Evolutionary conservation across 2,329 filamentous ascomycete genomes (phyloP), one percentile per base, ranked within the genome.

Genomic region (Periconia sp.): DNA sequence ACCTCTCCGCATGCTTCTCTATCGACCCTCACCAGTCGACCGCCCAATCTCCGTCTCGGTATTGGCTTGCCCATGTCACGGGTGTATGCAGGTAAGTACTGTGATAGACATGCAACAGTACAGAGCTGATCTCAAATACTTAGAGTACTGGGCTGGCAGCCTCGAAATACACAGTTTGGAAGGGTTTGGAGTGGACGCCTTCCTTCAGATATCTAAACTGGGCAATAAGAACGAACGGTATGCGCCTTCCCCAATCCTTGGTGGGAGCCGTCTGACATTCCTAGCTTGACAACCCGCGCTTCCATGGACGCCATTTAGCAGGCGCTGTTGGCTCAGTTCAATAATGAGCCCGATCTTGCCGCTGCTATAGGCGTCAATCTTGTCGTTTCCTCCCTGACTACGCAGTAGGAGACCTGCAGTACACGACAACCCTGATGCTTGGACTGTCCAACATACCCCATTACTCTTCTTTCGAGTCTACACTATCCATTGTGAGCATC

Each of bases 201-300:
- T 99, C 64, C 73, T 99, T 51, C 92, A 97, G 66, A 96, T 99
- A 47, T 95, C 90, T 4, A 95, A 95, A 68, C 78, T 99, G 43
- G 94, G 94, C 15, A 99, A 99, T 69, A 96, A 96, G 78, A 96
- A 97, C 64, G 94, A 99, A 75, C 90, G 95, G 46, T 54, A 51
- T 30, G 46, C 35, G 29, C 25, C 18, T 18, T 40, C n/a, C 19
- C 9, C 15, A 8, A 2, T 5, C 19, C 12, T 7, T 22, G 30
- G 13, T 15, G 21, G 42, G n/a, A 13, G 24, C 4, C 34, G 31
- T 33, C 40, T 55, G 24, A 50, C 43, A 25, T 29, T 23, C 18
- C 18, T 35, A 56, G 50, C 70, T 78, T 99, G 49, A 90, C 80
- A 13, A 79, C 76, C 10, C 65, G 77, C 45, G 76, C 76, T 3